phyloP scores from a whole-genome alignment of 2,329 filamentous ascomycete genomes.

The Alternaria burnsii region DNA sequence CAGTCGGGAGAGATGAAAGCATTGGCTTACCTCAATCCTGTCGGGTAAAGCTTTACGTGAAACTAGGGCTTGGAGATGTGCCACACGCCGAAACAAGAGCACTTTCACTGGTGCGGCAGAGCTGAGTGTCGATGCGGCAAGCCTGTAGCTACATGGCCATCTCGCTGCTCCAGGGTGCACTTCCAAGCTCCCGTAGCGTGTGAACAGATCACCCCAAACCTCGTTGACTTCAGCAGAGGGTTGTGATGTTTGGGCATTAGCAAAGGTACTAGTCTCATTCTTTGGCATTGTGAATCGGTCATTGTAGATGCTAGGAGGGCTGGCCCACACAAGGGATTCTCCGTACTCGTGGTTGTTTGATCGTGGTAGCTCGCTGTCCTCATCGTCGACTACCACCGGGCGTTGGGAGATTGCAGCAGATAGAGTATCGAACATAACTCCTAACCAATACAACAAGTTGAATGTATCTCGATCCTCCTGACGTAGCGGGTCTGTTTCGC shows the following conservation, averaged over 20 bases:
- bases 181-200: not conserved
- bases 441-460: conserved; percentile 65
- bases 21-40: conserved; percentile 10
- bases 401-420: conserved; percentile 63
- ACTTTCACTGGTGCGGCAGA: conserved; percentile 17
- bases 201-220: conserved; percentile 18
- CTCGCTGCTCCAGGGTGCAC: conserved; percentile 5
- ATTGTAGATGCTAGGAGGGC: conserved; percentile 18
- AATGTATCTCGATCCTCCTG: conserved; percentile 57
- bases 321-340: not conserved
- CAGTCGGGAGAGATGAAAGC: not conserved
- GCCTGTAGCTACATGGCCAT: conserved; percentile 18
- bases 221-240: conserved; percentile 50
- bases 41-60: conserved; percentile 4
- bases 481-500: conserved; percentile 28
- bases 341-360: conserved; percentile 7
- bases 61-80: conserved; percentile 10
- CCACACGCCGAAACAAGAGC: conserved; percentile 10
- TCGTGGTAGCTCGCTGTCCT: conserved; percentile 53
- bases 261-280: not conserved
- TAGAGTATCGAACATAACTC: conserved; percentile 67
- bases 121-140: conserved; percentile 15
- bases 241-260: conserved; percentile 30
- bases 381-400: conserved; percentile 56
- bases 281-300: not conserved